Evolutionary conservation across 495 filamentous ascomycete species (phyloP), one percentile per base, ranked within the genome.

Genomic region (Podospora sp.): DNA sequence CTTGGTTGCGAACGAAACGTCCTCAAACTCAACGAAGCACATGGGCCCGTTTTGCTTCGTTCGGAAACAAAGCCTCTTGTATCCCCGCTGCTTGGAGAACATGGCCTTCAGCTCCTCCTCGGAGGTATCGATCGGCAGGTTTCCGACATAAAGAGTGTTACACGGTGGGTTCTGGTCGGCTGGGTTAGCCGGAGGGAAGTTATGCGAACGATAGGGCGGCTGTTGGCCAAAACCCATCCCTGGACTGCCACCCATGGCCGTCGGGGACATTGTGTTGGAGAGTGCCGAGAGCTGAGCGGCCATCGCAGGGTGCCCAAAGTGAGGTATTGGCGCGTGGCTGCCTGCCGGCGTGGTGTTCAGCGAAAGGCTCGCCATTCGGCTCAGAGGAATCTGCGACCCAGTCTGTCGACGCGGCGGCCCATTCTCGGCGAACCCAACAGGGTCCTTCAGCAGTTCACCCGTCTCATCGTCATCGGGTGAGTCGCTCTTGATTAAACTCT

Each of bases 21-120:
- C 94, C 71, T 98, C 95, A 74, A 98, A 99, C 77, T 99, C 96
- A 50, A 99, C 95, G 72, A 98, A 98, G 73, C 95, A 98, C 96
- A 98, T 98, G 14, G 96, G 95, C 0, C 96, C 96, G 72, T 98
- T 97, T 69, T 94, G 91, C 79, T 99, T 99, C 60, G 94, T 97
- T n/a, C 96, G 87, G 81, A 97, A 97, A 73, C 93, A 97, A 5
- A 99, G 88, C 46, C 95, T 85, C 81, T 96, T 99, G 78, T 98
- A 99, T 18, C 95, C 95, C 36, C 94, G 91, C 71, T 96, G 92
- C 77, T 94, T 95, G 52, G 90, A 93, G 74, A 99, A 99, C 76
- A 98, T 85, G 16, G 91, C 90, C 77, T 98, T 99, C 56, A 99
- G 84, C 75, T 99, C 95, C 71, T 99, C 96, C 73, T 99, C 95